Conservation (phyloP, 257 asterid genomes). For the Gynochthodes officinalis region DNA sequence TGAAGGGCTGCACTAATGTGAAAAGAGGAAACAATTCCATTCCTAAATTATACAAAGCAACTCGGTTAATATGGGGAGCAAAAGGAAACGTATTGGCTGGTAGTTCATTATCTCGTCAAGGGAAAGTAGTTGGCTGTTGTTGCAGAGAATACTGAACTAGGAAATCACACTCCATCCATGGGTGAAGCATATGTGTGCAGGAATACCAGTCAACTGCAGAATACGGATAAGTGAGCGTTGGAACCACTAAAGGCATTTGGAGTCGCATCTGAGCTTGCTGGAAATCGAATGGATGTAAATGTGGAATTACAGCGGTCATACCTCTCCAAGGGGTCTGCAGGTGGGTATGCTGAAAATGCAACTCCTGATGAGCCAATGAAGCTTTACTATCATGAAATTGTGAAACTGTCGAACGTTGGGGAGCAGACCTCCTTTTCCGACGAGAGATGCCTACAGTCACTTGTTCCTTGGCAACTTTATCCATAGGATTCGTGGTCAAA, state of each 20-base stretch:
- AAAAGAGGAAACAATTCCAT: background rate
- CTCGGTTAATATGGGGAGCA: conserved; percentile 11
- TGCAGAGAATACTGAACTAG: conserved; percentile 28
- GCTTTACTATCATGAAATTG: conserved; percentile 14
- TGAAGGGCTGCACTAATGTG: background rate
- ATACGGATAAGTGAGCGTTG: conserved; percentile 7
- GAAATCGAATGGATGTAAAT: conserved; percentile 8
- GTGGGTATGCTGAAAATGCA: conserved; percentile 18
- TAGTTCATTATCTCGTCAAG: conserved; percentile 11
- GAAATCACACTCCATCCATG: conserved; percentile 5
- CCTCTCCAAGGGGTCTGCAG: conserved; percentile 10
- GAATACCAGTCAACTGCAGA: conserved; percentile 23
- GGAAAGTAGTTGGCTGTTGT: conserved; percentile 30
- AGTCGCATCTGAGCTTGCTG: conserved; percentile 17
- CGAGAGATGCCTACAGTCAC: conserved; percentile 7
- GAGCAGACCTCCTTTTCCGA: conserved; percentile 6
- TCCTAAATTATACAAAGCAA: conserved; percentile 12
- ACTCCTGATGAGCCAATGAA: conserved; percentile 12
- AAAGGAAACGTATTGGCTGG: background rate
- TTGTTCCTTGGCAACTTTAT: conserved; percentile 13
- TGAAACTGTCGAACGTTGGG: conserved; percentile 1
- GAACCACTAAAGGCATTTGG: conserved; percentile 16
- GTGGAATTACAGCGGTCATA: conserved; percentile 8
- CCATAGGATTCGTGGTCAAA: conserved; percentile 16
- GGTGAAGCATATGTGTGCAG: conserved; percentile 18